Base-by-base conservation (phyloP, 768 basidiomycete genomes). In the Sutorius australiensis region DNA sequence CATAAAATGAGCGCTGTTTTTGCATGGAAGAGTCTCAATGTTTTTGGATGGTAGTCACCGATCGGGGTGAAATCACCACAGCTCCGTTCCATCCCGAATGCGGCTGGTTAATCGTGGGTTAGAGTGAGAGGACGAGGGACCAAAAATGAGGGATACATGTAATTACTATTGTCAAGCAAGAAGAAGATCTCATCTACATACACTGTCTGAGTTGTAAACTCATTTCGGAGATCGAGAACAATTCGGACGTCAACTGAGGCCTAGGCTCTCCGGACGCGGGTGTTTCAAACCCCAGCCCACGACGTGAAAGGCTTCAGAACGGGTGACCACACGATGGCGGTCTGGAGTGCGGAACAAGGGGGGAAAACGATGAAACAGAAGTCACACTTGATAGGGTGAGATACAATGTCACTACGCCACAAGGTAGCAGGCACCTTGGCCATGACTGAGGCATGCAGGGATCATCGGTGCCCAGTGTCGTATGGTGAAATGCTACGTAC, bases 31-130 rank as follows among this genome's bases (percentile, higher is more conserved):
- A 46, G n/a, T n/a, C n/a, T n/a, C 30, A 42, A 33, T 45, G 28
- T 48, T 47, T 34, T 61, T 54, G 59, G 37, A 45, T 55, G n/a
- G 27, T 27, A 50, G 33, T 53, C 14, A 31, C 54, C 43, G 43
- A 61, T 57, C 53, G 28, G 28, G 36, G 38, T 30, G 46, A 54
- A 49, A 48, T 56, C 53, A 21, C 40, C 46, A 40, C 37, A 48
- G 31, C 43, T 11, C 34, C 30, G 31, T 31, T 50, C 27, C 48
- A 41, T 36, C 52, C 46, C 19, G 45, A 36, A 41, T 30, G 30
- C 5, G 45, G 9, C n/a, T 14, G 12, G 13, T 33, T 38, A 28
- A 31, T 44, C 50, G 52, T 55, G 58, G 42, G 33, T 52, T 56
- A 58, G 56, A 60, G 34, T 52, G 14, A 41, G 50, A 30, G 11